Evolutionary conservation across 106 monocot species (phyloP).

Genomic region (Platanthera guangdongensis): DNA sequence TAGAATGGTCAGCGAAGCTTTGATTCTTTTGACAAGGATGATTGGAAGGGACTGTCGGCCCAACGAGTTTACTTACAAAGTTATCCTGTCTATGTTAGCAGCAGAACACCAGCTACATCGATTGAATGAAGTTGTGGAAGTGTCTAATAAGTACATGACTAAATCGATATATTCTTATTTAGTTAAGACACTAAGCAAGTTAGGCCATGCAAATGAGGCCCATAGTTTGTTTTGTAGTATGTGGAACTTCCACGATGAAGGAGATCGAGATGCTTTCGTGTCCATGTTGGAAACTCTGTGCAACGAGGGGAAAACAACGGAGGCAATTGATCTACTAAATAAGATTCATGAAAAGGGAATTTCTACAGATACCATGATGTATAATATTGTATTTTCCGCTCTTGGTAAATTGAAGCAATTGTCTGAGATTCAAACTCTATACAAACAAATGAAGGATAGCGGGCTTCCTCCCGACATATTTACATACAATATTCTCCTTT

Average conservation of each 20-base stretch:
- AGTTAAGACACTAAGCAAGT: constrained; percentile 64
- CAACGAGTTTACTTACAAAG: constrained; percentile 82
- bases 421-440: constrained; percentile 36
- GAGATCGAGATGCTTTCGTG: constrained; percentile 63
- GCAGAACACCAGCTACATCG: constrained; percentile 48
- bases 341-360: constrained; percentile 82
- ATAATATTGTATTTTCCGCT: constrained; percentile 71
- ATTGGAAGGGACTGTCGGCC: constrained; percentile 70
- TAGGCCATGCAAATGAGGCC: constrained; percentile 78
- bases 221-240: constrained; percentile 81
- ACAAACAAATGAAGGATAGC: constrained; percentile 63
- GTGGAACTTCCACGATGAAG: constrained; percentile 62
- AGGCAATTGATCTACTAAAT: constrained; percentile 79
- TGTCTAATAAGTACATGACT: constrained; percentile 63
- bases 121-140: constrained; percentile 58
- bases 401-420: constrained; percentile 65
- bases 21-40: constrained; percentile 82
- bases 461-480: constrained; percentile 68
- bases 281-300: constrained; percentile 85
- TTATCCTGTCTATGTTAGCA: constrained; percentile 54
- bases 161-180: constrained; percentile 60
- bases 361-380: constrained; percentile 58
- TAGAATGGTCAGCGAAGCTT: constrained; percentile 53
- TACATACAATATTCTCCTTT: constrained; percentile 90
- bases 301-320: constrained; percentile 56